Percentiles rank a stretch among this genome's conserved stretches.
Evolutionary conservation across 768 basidiomycete species (phyloP).

Genomic region (Lentinus tigrinus): DNA sequence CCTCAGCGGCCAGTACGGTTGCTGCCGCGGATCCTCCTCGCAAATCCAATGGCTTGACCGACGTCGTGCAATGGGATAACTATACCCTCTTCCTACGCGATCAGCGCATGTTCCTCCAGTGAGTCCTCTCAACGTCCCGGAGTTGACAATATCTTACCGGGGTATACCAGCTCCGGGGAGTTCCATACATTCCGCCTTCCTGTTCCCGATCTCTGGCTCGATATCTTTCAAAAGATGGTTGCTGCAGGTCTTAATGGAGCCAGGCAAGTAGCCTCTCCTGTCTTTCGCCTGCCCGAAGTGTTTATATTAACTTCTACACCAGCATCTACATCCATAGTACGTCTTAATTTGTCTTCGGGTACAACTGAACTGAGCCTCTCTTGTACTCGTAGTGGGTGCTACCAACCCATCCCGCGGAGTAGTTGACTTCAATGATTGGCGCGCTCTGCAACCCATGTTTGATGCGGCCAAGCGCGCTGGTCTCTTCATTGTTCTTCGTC

Average conservation of each 20-base stretch:
- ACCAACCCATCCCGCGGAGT: constrained; percentile 74
- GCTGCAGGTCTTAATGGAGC: constrained; percentile 79
- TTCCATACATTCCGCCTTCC: constrained; percentile 84
- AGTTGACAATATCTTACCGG: not conserved
- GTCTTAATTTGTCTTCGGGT: not conserved
- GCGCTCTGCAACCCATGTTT: constrained; percentile 67
- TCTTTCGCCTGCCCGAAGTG: too few relatives aligned
- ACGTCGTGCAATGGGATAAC: constrained; percentile 58
- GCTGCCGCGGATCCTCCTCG: constrained; percentile 24
- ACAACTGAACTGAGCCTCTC: not conserved
- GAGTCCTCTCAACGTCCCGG: constrained; percentile 25
- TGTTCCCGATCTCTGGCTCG: constrained; percentile 77
- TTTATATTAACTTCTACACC: too few relatives aligned
- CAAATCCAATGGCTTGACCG: constrained; percentile 30
- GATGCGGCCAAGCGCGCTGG: constrained; percentile 74
- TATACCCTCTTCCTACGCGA: constrained; percentile 69
- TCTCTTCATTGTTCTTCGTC: constrained; percentile 76
- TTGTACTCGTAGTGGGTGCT: constrained; percentile 43
- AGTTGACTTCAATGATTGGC: constrained; percentile 70
- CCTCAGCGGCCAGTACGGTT: not conserved
- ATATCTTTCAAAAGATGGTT: constrained; percentile 78
- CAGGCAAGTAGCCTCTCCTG: constrained; percentile 37
- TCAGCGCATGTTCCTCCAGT: constrained; percentile 75
- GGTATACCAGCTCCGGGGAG: constrained; percentile 65
- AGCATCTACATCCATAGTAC: constrained; percentile 69